Conservation (phyloP, 805 yeast species). For the Wickerhamiella azyma region DNA sequence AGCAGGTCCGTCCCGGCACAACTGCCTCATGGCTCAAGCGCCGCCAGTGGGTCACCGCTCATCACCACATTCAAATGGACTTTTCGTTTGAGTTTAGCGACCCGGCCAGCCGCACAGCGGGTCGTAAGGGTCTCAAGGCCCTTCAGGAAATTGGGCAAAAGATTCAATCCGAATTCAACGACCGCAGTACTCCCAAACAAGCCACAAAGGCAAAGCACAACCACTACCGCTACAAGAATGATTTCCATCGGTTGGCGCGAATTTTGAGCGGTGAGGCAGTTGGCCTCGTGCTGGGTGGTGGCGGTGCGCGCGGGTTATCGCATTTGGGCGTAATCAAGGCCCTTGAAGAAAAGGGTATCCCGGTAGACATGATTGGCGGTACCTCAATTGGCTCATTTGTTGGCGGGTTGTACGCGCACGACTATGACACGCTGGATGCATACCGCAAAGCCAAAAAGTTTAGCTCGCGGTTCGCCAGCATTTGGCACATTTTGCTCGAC, state of each 20-base stretch:
- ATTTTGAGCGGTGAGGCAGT: constrained; percentile 84
- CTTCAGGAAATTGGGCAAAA: constrained; percentile 18
- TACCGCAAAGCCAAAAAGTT: constrained; percentile 83
- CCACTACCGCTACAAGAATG: constrained; percentile 57
- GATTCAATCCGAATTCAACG: constrained; percentile 18
- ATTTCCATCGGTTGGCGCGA: constrained; percentile 79
- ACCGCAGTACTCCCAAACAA: constrained; percentile 15
- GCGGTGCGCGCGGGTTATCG: constrained; percentile 91
- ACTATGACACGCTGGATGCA: constrained; percentile 79
- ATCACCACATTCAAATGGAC: constrained; percentile 80
- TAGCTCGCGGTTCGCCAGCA: constrained; percentile 62
- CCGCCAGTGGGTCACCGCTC: constrained; percentile 82
- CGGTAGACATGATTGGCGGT: constrained; percentile 89
- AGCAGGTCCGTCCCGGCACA: constrained; percentile 70
- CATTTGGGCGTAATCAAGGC: constrained; percentile 89
- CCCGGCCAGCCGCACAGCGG: constrained; percentile 14
- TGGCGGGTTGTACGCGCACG: constrained; percentile 89
- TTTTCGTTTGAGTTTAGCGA: constrained; percentile 10
- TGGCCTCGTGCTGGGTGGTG: constrained; percentile 92
- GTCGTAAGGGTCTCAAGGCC: constrained; percentile 20
- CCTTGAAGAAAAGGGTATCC: constrained; percentile 81
- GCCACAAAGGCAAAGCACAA: constrained; percentile 21
- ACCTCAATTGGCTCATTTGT: constrained; percentile 93
- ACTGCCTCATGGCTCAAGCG: constrained; percentile 75
- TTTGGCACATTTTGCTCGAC: constrained; percentile 77